phyloP scores from a whole-genome alignment of 192 early-diverging fungal genomes.

The Tieghemiomyces parasiticus region DNA sequence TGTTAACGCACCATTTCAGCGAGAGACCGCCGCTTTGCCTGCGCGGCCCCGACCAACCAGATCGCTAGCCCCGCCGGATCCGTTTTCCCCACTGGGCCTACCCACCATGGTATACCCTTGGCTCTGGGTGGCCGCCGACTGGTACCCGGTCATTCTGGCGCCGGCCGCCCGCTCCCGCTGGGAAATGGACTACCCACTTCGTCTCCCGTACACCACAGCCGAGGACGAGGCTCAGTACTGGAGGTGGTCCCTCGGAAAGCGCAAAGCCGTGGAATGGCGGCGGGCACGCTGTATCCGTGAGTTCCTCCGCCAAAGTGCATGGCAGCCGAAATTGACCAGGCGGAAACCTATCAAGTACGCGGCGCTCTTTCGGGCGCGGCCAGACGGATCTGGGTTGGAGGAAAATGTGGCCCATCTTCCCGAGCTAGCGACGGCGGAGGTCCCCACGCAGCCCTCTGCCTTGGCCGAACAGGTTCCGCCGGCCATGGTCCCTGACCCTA shows the following conservation, averaged over 20 bases:
- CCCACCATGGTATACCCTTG: neutral
- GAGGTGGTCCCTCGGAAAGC: constrained; percentile 9
- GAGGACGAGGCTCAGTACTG: constrained; percentile 3
- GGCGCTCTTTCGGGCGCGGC: neutral
- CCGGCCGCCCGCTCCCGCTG: neutral
- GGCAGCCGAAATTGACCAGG: neutral
- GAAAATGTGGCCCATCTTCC: too few relatives aligned
- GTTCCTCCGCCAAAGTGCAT: neutral
- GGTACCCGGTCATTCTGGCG: constrained; percentile 5
- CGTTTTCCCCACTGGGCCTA: neutral
- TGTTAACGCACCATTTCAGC: neutral
- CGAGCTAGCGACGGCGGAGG: too few relatives aligned
- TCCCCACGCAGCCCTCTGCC: neutral
- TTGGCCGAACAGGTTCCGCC: neutral
- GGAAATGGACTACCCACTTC: constrained; percentile 1
- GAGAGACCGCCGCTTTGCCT: neutral
- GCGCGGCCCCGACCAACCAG: too few relatives aligned
- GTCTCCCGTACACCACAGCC: neutral
- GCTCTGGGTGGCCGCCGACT: constrained; percentile 10
- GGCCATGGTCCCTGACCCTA: neutral
- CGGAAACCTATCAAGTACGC: neutral
- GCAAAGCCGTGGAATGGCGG: constrained; percentile 9
- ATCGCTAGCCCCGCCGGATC: too few relatives aligned
- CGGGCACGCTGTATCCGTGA: constrained; percentile 6
- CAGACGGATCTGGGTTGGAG: too few relatives aligned